Base-by-base conservation (phyloP, 2,329 filamentous ascomycete genomes). In the Fusarium avenaceum region DNA sequence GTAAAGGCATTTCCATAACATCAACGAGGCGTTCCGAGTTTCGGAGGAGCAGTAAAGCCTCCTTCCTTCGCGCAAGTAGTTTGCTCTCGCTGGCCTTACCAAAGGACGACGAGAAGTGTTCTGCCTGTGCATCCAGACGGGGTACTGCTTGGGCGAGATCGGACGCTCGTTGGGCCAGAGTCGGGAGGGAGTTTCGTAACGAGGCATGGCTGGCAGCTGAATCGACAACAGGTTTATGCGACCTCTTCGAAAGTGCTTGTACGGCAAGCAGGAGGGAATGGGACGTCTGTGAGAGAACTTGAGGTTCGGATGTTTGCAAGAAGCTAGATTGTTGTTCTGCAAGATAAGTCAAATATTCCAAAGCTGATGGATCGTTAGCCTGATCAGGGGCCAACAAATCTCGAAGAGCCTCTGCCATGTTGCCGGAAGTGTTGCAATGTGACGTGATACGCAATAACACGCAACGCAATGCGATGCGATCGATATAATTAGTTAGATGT, bases 21-120 rank as follows among this genome's bases (percentile, higher is more conserved):
- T 97, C 94, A 30, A 94, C 91, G 4, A 98, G 85, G 56, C 95
- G 89, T 77, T 97, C 95, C 28, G 95, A 90, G 76, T 97, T 98
- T 47, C 92, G 87, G 19, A 93, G 88, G 17, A 98, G 84, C 22
- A 97, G 85, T 75, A 97, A 87, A 0, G 93, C 92, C 75, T 91
- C 90, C 74, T 92, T 92, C 69, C 96, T 88, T 26, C 90, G 83
- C 50, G 90, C 89, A 28, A 97, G 84, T 1, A 93, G 84, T 49
- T 89, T 86, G 70, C 89, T 90, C 63, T 91, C 89, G 53, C 86
- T 86, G 56, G 87, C 88, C 74, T 92, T 92, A 78, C 90, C 91
- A 78, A 97, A 97, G 42, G 90, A 92, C 15, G 90, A 86, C 9
- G 94, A 93, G 80, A 99, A 99, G 45, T 82, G 83, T 46, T 94